These are phyloP conservation scores for Leccinum subtestaceum DNA, from an alignment of 768 basidiomycete genomes.

Conservation along the genomic window DNA sequence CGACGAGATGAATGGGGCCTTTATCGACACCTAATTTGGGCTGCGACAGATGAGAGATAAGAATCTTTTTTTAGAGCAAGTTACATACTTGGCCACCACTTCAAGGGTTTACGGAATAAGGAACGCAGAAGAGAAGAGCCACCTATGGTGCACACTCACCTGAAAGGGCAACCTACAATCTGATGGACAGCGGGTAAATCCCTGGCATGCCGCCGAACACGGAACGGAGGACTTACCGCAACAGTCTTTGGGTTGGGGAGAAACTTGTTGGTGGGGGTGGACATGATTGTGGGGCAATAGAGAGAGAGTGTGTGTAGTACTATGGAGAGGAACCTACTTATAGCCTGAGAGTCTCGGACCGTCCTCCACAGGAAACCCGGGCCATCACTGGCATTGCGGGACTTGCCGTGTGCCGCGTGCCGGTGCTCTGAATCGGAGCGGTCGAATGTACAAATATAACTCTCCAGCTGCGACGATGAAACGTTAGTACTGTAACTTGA, in stretches of 20 bases:
- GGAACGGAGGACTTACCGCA: conserved; percentile 57
- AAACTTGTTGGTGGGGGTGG: conserved; percentile 25
- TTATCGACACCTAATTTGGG: conserved; percentile 78
- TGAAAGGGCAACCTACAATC: conserved; percentile 96
- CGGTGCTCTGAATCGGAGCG: too few relatives aligned
- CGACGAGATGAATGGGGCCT: conserved; percentile 84
- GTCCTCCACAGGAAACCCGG: not conserved
- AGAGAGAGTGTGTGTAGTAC: not conserved
- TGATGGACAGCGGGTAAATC: conserved; percentile 31
- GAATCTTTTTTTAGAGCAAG: conserved; percentile 3
- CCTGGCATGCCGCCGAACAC: not conserved
- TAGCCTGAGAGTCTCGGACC: not conserved
- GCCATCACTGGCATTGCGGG: not conserved
- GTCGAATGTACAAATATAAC: not conserved
- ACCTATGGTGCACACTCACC: conserved; percentile 47
- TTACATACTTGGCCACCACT: conserved; percentile 34
- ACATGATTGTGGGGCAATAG: conserved; percentile 16
- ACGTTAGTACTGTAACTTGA: too few relatives aligned
- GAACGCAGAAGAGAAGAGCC: not conserved
- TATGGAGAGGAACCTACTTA: not conserved
- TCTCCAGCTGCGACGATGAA: not conserved
- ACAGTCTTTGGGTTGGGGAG: conserved; percentile 64
- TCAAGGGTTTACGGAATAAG: conserved; percentile 13
- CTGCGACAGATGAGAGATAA: conserved; percentile 37
- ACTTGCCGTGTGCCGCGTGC: conserved; percentile 5